phyloP scores from a whole-genome alignment of 345 rosid species.

The Salix udensis region DNA sequence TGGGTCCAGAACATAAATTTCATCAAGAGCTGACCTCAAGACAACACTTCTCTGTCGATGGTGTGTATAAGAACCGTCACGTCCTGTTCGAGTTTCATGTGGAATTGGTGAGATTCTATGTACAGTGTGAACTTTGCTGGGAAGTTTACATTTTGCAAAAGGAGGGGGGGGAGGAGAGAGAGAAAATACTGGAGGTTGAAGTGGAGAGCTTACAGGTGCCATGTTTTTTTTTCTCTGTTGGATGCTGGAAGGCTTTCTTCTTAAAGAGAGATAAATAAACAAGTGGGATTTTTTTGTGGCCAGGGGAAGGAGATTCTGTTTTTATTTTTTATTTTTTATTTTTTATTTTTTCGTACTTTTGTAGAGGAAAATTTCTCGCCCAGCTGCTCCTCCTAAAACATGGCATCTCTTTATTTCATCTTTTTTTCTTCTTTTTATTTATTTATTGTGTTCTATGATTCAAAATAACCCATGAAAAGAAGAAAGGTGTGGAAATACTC shows the following conservation, averaged over 20 bases:
- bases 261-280: not conserved
- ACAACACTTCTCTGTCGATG: conserved; percentile 18
- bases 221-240: not conserved
- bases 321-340: too few species aligned
- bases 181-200: conserved; percentile 2
- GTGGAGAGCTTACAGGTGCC: conserved; percentile 7
- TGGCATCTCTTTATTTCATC: too few species aligned
- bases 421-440: too few species aligned
- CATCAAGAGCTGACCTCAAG: conserved; percentile 42
- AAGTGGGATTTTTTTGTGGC: too few species aligned
- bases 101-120: not conserved
- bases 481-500: too few species aligned
- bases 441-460: too few species aligned
- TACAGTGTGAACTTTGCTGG: not conserved
- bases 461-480: too few species aligned
- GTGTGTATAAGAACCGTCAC: not conserved
- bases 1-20: conserved; percentile 37
- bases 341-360: not conserved
- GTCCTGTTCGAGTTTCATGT: not conserved
- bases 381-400: too few species aligned
- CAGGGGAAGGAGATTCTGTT: not conserved
- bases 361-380: not conserved
- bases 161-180: not conserved
- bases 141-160: not conserved
- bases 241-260: not conserved